Base-by-base conservation (phyloP, 495 filamentous ascomycete genomes). In the Talaromyces wortmannii region DNA sequence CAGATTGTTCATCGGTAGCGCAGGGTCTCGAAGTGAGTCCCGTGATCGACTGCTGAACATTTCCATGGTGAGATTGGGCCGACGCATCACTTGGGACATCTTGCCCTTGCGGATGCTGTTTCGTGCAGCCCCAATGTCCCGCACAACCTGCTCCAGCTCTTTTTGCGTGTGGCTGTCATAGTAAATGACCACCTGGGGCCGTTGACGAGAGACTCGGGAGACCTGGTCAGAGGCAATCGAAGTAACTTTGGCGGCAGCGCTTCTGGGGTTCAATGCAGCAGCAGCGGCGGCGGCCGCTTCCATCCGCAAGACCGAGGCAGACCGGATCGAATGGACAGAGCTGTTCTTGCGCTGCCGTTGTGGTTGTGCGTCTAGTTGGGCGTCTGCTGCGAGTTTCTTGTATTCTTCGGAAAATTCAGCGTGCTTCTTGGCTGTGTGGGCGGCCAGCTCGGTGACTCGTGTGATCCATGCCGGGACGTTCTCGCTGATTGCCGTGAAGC, bases 101-200 rank as follows among this genome's bases (percentile, higher is more conserved):
- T 87, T 91, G 51, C 83, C 89, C 63, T 89, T 90, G 50, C 91
- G 84, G 58, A 96, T 82, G 56, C 86, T 79, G 69, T 94, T 95
- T 58, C 91, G 78, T 42, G 87, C 84, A n/a, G 81, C 78, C 45
- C 86, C 88, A 46, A 96, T 87, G 54, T 85, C 81, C 55, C 87
- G 87, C 48, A 94, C 91, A 31, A 95, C 72, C 48, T 82, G 75
- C 64, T 95, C 91, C 55, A 96, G 89, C 6, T 82, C 78, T 33
- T 82, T 79, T 63, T 96, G 91, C 10, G 91, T 86, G 55, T 89
- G 83, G 60, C 88, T 88, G 65, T 96, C 91, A 67, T 95, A 96
- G 66, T 91, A 88, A 44, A 96, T 87, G 30, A 92, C 84, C 53
- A 95, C 83, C 80, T 90, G 91, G 57, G 81, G 83, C 53, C 88